Evolutionary conservation across 345 rosid species (phyloP), one percentile per base, ranked within the genome.

Genomic region (Noccaea caerulescens): DNA sequence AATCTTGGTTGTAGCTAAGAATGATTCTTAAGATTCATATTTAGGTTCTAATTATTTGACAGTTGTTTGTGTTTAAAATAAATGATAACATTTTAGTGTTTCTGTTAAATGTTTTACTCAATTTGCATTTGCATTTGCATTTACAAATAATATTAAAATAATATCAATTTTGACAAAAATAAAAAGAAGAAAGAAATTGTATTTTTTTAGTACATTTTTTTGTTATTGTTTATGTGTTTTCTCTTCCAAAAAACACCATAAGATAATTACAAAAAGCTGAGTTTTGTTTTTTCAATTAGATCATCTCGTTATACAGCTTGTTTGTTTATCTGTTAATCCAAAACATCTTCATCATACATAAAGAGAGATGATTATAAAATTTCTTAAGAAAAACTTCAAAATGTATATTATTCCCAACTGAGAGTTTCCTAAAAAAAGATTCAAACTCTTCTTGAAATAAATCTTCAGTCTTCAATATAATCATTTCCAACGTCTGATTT

Each of bases 271-370:
- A 18, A 68, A 32, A 57, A 51, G 4, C 9, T 51, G 43, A 39
- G 1, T 16, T 12, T 32, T 11, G 50, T 13, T 44, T 34, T 63
- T 6, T 2, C 33, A 54, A 54, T 55, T 5, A 41, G 7, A 44
- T 71, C 8, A 71, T 64, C 10, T 11, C 3, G 57, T 13, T 49
- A 34, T 41, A 59, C 71, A 72, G 5, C 16, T 41, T 73, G 23
- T 51, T 73, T 54, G 32, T 5, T 27, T 27, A 42, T 49, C 53
- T 54, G 50, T 53, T 9, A 67, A 61, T 75, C 44, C 61, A 58
- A 63, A 36, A 47, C 45, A 69, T 75, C 56, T 38, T 54, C 79
- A 38, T 56, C 66, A 27, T 18, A 39, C 10, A 55, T 14, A 69
- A 56, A 45, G 55, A 69, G 53, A 75, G 44, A 76, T 68, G 58